These are phyloP conservation scores for Sabuloglossum arenarium DNA, from an alignment of 495 filamentous ascomycete genomes.

Conservation along the genomic window DNA sequence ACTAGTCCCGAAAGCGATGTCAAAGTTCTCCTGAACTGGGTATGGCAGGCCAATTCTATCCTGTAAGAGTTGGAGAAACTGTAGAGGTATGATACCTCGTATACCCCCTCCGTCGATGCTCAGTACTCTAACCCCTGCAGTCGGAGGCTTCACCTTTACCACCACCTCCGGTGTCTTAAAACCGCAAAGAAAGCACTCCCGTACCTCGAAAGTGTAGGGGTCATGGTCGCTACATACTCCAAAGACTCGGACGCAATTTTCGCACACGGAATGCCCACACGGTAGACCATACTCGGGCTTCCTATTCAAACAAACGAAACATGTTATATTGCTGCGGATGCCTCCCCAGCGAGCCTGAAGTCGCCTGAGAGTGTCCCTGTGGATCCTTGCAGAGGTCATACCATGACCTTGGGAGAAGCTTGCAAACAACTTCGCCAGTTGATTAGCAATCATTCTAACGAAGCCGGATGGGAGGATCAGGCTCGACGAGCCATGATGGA, in stretches of 20 bases:
- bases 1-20: background rate
- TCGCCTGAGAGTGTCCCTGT: background rate
- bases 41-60: background rate
- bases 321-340: background rate
- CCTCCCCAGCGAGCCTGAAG: background rate
- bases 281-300: conserved; percentile 14
- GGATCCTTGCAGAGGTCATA: background rate
- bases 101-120: conserved; percentile 19
- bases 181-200: background rate
- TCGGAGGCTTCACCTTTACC: conserved; percentile 14
- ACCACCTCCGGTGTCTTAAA: background rate
- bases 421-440: conserved; percentile 7
- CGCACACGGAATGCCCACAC: conserved; percentile 16
- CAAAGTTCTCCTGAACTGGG: background rate
- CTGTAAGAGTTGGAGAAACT: conserved; percentile 10
- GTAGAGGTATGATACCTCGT: conserved; percentile 17
- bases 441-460: conserved; percentile 1
- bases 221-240: background rate
- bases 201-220: background rate
- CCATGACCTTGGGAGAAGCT: conserved; percentile 10
- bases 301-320: conserved; percentile 9
- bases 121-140: conserved; percentile 16
- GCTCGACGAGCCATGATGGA: background rate
- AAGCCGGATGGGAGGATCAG: conserved; percentile 4
- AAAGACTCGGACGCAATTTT: conserved; percentile 15